phyloP scores from a whole-genome alignment of 139 green algal genomes.

The Tetradesmus lagerheimii region DNA sequence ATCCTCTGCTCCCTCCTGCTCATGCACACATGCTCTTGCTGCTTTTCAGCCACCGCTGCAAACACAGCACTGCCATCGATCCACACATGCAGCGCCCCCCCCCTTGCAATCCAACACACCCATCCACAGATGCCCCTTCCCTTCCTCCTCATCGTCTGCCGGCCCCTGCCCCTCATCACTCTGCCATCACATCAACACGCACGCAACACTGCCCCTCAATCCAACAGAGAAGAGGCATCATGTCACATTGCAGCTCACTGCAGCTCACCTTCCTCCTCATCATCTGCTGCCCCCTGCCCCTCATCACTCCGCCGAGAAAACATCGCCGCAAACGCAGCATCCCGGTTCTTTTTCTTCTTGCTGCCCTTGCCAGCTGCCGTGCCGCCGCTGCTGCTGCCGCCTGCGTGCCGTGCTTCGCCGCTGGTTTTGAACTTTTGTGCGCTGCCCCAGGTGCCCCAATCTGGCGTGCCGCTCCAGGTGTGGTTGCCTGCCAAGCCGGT shows the following conservation, averaged over 20 bases:
- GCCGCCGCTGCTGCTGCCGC: neutral
- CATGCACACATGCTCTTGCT: no score
- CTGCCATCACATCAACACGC: no score
- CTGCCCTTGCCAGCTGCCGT: no score
- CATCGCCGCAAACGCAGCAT: slow-evolving; percentile 37
- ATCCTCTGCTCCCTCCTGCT: no score
- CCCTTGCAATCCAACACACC: no score
- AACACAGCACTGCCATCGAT: neutral
- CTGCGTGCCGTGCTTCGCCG: neutral
- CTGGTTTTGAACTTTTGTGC: slow-evolving; percentile 4
- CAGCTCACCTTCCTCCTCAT: neutral
- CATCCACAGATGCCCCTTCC: no score
- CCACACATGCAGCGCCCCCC: no score
- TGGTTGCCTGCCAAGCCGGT: slow-evolving; percentile 16
- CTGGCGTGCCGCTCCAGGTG: slow-evolving; percentile 26
- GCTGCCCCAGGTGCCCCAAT: slow-evolving; percentile 18
- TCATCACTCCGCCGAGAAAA: neutral
- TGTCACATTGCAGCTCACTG: neutral
- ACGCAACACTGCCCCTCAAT: no score
- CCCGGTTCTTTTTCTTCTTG: slow-evolving; percentile 46
- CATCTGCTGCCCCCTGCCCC: neutral
- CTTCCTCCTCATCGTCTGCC: no score
- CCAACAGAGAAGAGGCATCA: neutral
- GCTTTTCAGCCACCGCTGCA: no score
- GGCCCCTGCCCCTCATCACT: no score